Evolutionary conservation across 2,329 filamentous ascomycete species (phyloP), one percentile per base, ranked within the genome.

Genomic region (Cercospora zeae-maydis): DNA sequence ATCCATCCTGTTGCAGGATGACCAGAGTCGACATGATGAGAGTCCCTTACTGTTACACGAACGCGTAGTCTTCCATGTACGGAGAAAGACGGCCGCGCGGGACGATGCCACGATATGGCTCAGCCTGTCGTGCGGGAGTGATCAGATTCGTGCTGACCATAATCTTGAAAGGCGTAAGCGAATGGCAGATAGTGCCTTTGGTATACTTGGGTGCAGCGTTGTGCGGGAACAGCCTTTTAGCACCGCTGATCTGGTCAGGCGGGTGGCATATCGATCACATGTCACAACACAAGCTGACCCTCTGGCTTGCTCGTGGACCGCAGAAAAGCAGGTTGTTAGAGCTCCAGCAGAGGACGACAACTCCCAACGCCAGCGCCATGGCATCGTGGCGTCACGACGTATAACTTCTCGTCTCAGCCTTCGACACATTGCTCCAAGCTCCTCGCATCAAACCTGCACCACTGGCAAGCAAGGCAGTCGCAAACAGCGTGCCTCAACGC

Each of bases 371-470:
- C 24, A 30, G 9, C 37, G 37, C 21, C 6, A 21, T 31, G 37
- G 54, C 6, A 19, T 21, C 47, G 49, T 42, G 36, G 37, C 16
- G 37, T 9, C 37, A 53, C 24, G 24, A 19, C 54, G 47, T 58
- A 58, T 58, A 58, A 47, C 24, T 36, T 6, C 10, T 8, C 27
- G 54, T 58, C 24, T 58, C 54, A 47, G 54, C 54, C 37, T 58
- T 21, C 13, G 37, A 58, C 54, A 45, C 14, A 58, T 58, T 45
- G 33, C 34, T 27, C 37, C 24, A 33, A 58, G 42, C 37, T 58
- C 37, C 56, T 58, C 56, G 56, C 56, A 58, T 58, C 36, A 42
- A 58, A 58, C 33, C 56, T 58, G 42, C 39, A 58, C 56, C 21
- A 47, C 37, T 14, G 56, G 27, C 37, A 58, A 58, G 56, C 56